A percentile compares a stretch with the other conserved stretches of the same genome.
phyloP scores from a whole-genome alignment of 306 rosid genomes.

The Canavalia ensiformis region DNA sequence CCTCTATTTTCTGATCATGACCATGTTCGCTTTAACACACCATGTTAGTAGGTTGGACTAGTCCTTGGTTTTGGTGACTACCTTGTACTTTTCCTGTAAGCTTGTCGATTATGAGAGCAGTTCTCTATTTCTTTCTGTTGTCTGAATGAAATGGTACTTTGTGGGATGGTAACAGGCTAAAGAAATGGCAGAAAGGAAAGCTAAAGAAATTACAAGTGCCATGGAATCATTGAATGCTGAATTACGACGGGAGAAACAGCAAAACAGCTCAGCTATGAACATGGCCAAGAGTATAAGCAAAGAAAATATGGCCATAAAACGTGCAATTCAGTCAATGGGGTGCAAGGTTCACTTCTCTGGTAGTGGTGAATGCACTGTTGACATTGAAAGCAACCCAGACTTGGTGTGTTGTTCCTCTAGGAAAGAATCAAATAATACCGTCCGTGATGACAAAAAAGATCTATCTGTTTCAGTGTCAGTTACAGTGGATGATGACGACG shows the following conservation, averaged over 20 bases:
- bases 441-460: constrained; percentile 60
- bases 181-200: constrained; percentile 83
- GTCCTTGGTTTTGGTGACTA: not conserved
- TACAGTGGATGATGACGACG: constrained; percentile 56
- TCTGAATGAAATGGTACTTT: constrained; percentile 30
- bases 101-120: constrained; percentile 35
- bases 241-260: constrained; percentile 69
- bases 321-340: constrained; percentile 89
- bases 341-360: constrained; percentile 81
- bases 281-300: constrained; percentile 65
- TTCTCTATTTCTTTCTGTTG: constrained; percentile 5
- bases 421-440: constrained; percentile 52
- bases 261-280: constrained; percentile 69
- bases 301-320: constrained; percentile 82
- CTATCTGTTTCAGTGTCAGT: constrained; percentile 61
- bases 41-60: not conserved
- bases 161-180: constrained; percentile 69
- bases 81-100: constrained; percentile 11
- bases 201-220: constrained; percentile 61
- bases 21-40: not conserved
- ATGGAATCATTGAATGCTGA: constrained; percentile 77
- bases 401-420: constrained; percentile 50
- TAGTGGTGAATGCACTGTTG: constrained; percentile 77
- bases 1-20: constrained; percentile 35
- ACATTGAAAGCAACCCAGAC: constrained; percentile 66